Conservation (phyloP, 2,329 filamentous ascomycete species). For the Sphaerulina vaccinii region DNA sequence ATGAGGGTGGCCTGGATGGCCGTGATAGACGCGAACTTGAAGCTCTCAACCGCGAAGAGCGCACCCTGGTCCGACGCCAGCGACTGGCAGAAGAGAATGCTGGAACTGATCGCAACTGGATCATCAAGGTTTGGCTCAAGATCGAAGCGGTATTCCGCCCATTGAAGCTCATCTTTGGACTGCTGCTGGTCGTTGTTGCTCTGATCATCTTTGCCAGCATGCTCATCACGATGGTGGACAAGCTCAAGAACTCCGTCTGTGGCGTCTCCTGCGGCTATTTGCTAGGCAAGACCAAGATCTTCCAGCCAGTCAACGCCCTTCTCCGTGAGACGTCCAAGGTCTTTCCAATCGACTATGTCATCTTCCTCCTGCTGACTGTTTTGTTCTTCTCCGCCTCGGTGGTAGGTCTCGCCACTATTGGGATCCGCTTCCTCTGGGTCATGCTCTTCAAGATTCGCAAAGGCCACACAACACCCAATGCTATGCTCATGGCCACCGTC, state of each 20-base stretch:
- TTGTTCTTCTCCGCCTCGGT: slow-evolving; percentile 88
- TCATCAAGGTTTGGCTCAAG: slow-evolving; percentile 77
- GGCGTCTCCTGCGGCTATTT: slow-evolving; percentile 90
- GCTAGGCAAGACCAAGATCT: slow-evolving; percentile 81
- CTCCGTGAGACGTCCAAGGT: slow-evolving; percentile 76
- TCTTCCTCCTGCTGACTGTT: slow-evolving; percentile 80
- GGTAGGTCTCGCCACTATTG: slow-evolving; percentile 78
- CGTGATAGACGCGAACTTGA: slow-evolving; percentile 90
- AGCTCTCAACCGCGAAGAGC: slow-evolving; percentile 81
- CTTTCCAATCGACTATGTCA: slow-evolving; percentile 88
- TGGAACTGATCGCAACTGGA: slow-evolving; percentile 71
- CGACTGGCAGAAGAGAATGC: slow-evolving; percentile 79
- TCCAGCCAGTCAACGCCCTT: slow-evolving; percentile 92
- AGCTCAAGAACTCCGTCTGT: slow-evolving; percentile 92
- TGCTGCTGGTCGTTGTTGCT: slow-evolving; percentile 71
- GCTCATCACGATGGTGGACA: slow-evolving; percentile 94
- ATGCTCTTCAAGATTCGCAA: slow-evolving; percentile 87
- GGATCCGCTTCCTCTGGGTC: slow-evolving; percentile 95
- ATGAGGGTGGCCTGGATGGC: slow-evolving; percentile 69
- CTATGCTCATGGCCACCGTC: slow-evolving; percentile 84
- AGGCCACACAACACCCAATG: slow-evolving; percentile 86
- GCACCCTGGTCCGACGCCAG: slow-evolving; percentile 85
- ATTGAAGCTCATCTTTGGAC: slow-evolving; percentile 80
- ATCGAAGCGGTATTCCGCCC: slow-evolving; percentile 79
- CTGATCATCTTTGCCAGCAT: slow-evolving; percentile 84